A percentile compares a stretch with the other conserved stretches of the same genome.
Conservation (phyloP, 1,139 yeast genomes). For the Protomyces inouyei region DNA sequence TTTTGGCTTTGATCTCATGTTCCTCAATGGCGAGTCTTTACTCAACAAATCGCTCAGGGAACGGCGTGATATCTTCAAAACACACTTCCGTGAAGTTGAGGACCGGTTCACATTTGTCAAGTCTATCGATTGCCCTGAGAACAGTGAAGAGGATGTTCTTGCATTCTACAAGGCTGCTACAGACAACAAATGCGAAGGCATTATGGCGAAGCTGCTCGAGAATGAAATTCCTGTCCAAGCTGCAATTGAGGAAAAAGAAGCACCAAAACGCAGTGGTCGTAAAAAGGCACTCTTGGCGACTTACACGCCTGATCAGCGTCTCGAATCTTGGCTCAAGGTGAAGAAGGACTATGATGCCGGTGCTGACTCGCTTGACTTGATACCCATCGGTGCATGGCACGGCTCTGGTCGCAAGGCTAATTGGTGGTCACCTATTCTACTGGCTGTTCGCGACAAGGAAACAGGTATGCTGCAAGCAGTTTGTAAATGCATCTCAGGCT, state of each 20-base stretch:
- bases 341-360: slow-evolving; percentile 35
- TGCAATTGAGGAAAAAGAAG: not conserved
- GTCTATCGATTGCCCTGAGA: slow-evolving; percentile 52
- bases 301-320: slow-evolving; percentile 34
- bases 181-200: slow-evolving; percentile 86
- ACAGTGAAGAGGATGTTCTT: slow-evolving; percentile 67
- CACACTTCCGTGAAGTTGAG: slow-evolving; percentile 56
- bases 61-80: slow-evolving; percentile 58
- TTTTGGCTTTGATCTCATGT: slow-evolving; percentile 83
- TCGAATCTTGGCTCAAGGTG: slow-evolving; percentile 35
- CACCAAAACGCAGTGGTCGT: slow-evolving; percentile 2
- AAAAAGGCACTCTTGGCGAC: slow-evolving; percentile 31
- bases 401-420: slow-evolving; percentile 34
- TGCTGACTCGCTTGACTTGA: slow-evolving; percentile 34
- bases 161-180: slow-evolving; percentile 84
- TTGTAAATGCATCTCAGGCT: slow-evolving; percentile 36
- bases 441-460: slow-evolving; percentile 34
- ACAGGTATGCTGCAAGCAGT: slow-evolving; percentile 34
- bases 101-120: slow-evolving; percentile 85
- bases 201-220: slow-evolving; percentile 87
- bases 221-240: slow-evolving; percentile 58
- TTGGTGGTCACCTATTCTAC: slow-evolving; percentile 35
- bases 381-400: slow-evolving; percentile 36
- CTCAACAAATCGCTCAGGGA: slow-evolving; percentile 62
- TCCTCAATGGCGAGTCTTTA: slow-evolving; percentile 62